Percentiles rank a stretch among this genome's conserved stretches.
Evolutionary conservation across 176 grass and related monocot genomes (phyloP).

Genomic region (Rhynchospora breviuscula): DNA sequence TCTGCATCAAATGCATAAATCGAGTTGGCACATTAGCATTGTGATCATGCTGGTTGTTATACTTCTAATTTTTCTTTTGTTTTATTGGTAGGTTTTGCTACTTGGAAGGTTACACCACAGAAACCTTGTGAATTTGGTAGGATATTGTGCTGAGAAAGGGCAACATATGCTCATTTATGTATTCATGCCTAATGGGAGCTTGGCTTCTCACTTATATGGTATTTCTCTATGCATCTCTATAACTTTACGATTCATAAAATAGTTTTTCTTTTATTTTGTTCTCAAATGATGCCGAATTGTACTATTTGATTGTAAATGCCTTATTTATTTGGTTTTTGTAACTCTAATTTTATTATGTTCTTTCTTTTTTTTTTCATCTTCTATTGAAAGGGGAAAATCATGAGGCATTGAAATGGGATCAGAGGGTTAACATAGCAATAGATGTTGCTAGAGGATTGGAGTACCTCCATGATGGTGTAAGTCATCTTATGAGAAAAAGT

Average conservation of each 20-base stretch:
- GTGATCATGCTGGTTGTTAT: not conserved
- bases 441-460: slow-evolving; percentile 96
- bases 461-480: slow-evolving; percentile 92
- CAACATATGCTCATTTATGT: slow-evolving; percentile 91
- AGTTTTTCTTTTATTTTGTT: not conserved
- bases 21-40: not conserved
- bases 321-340: not conserved
- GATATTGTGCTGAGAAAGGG: slow-evolving; percentile 91
- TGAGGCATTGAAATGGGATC: slow-evolving; percentile 59
- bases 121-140: slow-evolving; percentile 97
- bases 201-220: slow-evolving; percentile 93
- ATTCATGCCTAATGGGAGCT: slow-evolving; percentile 91
- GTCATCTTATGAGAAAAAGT: not conserved
- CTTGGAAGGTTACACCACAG: slow-evolving; percentile 92
- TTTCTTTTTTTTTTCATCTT: slow-evolving; percentile 18
- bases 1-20: not conserved
- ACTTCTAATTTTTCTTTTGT: slow-evolving; percentile 21
- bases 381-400: slow-evolving; percentile 51
- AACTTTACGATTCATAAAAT: not conserved
- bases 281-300: not conserved
- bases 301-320: not conserved
- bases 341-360: not conserved
- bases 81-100: slow-evolving; percentile 69
- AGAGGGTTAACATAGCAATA: slow-evolving; percentile 81
- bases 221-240: slow-evolving; percentile 32